phyloP scores from a whole-genome alignment of 345 rosid genomes.

The Hibiscus mutabilis region DNA sequence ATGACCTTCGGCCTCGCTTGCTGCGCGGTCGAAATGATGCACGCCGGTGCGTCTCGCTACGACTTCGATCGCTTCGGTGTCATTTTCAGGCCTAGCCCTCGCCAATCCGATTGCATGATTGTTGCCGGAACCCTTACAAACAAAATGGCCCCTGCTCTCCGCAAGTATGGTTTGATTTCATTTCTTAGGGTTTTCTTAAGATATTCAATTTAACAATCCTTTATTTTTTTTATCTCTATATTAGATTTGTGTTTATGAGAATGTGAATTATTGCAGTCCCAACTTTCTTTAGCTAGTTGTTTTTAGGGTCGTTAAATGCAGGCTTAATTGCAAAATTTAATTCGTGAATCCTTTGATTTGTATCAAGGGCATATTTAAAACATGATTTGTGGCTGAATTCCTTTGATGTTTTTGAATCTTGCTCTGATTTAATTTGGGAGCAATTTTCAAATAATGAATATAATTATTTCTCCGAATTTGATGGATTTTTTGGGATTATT shows the following conservation, averaged over 20 bases:
- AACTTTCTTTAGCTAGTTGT: neutral
- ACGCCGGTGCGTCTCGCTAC: constrained; percentile 93
- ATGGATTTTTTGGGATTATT: neutral
- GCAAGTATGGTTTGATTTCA: constrained; percentile 48
- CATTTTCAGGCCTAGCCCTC: constrained; percentile 95
- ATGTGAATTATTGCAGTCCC: neutral
- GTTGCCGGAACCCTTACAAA: constrained; percentile 99
- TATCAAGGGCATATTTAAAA: neutral
- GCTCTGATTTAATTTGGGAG: neutral
- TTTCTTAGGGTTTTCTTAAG: neutral
- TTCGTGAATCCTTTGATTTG: neutral
- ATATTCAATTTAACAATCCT: neutral
- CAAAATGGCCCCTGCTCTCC: constrained; percentile 99
- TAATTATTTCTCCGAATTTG: neutral
- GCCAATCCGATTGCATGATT: constrained; percentile 97
- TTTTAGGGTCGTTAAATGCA: neutral
- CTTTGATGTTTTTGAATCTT: neutral
- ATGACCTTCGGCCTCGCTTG: constrained; percentile 98
- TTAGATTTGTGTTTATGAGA: neutral
- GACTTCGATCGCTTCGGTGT: constrained; percentile 95
- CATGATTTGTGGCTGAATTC: neutral
- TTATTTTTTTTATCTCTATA: neutral
- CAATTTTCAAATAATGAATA: neutral
- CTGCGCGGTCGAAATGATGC: constrained; percentile 99
- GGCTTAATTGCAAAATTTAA: neutral